phyloP scores from a whole-genome alignment of 176 grass and related monocot genomes.

The Aegilops longissima region DNA sequence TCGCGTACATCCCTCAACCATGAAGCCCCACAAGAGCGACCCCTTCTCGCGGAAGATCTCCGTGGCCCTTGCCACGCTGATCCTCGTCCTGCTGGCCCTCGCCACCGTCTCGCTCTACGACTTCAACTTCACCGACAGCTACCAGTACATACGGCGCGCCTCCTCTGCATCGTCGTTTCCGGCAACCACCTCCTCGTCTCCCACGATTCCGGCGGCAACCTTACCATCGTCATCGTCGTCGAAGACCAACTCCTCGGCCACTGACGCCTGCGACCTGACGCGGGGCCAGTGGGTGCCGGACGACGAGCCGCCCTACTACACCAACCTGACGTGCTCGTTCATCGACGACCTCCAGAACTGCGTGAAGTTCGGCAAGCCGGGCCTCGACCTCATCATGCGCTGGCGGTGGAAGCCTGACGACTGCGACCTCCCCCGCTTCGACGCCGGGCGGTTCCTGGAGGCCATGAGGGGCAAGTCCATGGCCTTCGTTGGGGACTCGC shows the following conservation, averaged over 20 bases:
- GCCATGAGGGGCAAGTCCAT: slow-evolving; percentile 53
- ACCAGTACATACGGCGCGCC: neutral
- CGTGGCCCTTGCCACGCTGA: slow-evolving; percentile 4
- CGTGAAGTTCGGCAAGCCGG: slow-evolving; percentile 61
- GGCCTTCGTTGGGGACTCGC: slow-evolving; percentile 78
- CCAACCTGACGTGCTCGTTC: slow-evolving; percentile 60
- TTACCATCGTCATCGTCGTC: no score
- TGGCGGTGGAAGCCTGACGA: slow-evolving; percentile 58
- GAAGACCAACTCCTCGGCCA: no score
- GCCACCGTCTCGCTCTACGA: slow-evolving; percentile 28
- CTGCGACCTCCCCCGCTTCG: slow-evolving; percentile 53
- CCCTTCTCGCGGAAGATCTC: neutral
- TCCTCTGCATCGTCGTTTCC: neutral
- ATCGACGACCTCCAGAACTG: slow-evolving; percentile 82
- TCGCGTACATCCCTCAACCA: neutral
- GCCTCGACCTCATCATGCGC: slow-evolving; percentile 38
- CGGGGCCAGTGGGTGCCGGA: slow-evolving; percentile 42
- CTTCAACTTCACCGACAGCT: neutral
- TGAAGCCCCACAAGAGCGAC: slow-evolving; percentile 25
- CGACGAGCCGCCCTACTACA: slow-evolving; percentile 51
- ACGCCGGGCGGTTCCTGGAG: slow-evolving; percentile 47
- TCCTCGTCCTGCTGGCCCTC: slow-evolving; percentile 16
- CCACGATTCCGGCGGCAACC: no score
- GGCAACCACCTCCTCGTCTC: neutral
- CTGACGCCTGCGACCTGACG: slow-evolving; percentile 13